Evolutionary conservation across 306 rosid species (phyloP), one percentile per base, ranked within the genome.

Genomic region (Fragaria iinumae): DNA sequence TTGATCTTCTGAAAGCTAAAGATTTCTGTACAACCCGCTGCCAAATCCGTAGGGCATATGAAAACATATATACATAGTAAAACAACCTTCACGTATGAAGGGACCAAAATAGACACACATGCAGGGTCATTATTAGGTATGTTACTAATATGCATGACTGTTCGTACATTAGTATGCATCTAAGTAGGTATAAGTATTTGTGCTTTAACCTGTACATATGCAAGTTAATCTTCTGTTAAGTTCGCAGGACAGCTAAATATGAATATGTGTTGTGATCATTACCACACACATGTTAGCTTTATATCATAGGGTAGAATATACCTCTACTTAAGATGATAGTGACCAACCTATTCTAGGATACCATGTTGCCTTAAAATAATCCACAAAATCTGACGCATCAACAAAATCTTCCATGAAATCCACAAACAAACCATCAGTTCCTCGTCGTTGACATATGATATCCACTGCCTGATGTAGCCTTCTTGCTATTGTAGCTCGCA

Each of bases 281-380:
- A 32, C 34, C 0, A 32, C 34, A 32, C n/a, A 38, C 60, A 18
- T 23, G 3, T 23, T 57, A 39, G 38, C 39, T n/a, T 73, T 49
- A 47, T 60, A 50, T 70, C 63, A 73, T 7, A 47, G 23, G 70
- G 25, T 29, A 62, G 14, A 12, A 71, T 45, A 81, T 72, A 77
- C 60, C 36, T 78, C 41, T 17, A 73, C 83, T 71, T 67, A 74
- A 74, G 73, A 57, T 71, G 81, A 74, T 69, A 45, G 67, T 45
- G 25, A 84, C 96, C 67, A 69, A 91, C 98, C 94, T 80, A 88
- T 76, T 85, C 93, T 89, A 20, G 97, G 94, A 88, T 82, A 80
- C 98, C 97, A 91, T 20, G 88, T 86, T 47, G 97, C 90, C 93
- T 85, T 91, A 80, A 90, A 91, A 86, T 94, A 94, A 79, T 94